Base-by-base conservation (phyloP, 2,329 filamentous ascomycete genomes). In the Beauveria caledonica region DNA sequence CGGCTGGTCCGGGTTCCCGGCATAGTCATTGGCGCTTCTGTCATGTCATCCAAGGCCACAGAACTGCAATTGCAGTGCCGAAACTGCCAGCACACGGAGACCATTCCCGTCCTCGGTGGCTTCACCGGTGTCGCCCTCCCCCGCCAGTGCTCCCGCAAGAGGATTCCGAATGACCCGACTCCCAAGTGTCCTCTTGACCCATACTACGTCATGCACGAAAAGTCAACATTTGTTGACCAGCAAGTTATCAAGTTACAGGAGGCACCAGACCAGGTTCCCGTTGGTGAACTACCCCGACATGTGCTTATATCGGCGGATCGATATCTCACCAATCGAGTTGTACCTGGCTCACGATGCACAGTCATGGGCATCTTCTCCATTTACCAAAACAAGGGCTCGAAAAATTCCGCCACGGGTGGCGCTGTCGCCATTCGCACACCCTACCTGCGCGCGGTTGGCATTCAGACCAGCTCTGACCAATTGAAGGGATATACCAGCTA, bases 331-430 rank as follows among this genome's bases (percentile, higher is more conserved):
- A 99, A 99, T 71, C 86, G 92, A 56, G 94, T 99, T 3, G 92
- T 99, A 3, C 94, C 94, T 6, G 94, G 94, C 33, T 95, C 93
- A 55, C 84, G 93, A 71, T 99, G 94, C 73, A 96, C 92, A 3
- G 83, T 99, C 19, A 97, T 94, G 84, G 94, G 94, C 21, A 91
- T 99, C 39, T 99, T 97, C 77, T 97, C 93, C 33, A 97, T 97
- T 69, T 99, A 97, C 74, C 91, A 97, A 73, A 89, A 88, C 67
- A 97, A 97, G 74, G 89, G 87, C 45, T 88, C 85, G 46, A 95
- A 92, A 73, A 89, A 87, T 67, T 85, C 84, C 5, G 84, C 81
- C 19, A 85, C 82, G 2, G 87, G 86, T 57, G 88, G 88, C 2
- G 94, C 94, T 1, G 92, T 97, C 3, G 94, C 94, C 9, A 97